Evolutionary conservation across 2,329 filamentous ascomycete genomes (phyloP).

Genomic region (Cladosporium austrohemisphaericum): DNA sequence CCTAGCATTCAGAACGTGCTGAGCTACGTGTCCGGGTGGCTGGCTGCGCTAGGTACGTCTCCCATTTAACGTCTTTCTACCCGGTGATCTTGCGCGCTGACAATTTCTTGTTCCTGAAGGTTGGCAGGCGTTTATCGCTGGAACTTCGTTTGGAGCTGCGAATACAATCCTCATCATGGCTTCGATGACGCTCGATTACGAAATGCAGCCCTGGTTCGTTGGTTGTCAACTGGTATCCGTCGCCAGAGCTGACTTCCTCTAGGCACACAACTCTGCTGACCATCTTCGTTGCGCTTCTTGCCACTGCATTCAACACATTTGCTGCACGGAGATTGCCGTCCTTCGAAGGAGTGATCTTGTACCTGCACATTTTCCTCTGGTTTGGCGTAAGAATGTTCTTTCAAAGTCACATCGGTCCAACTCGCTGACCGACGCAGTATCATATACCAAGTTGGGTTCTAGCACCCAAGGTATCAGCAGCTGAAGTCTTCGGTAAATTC

Average conservation of each 20-base stretch:
- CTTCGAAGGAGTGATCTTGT: conserved; percentile 27
- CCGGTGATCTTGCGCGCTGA: conserved; percentile 34
- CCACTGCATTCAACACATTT: conserved; percentile 28
- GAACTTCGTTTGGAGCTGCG: conserved; percentile 22
- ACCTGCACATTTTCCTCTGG: conserved; percentile 29
- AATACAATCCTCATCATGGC: conserved; percentile 33
- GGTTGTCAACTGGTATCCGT: conserved; percentile 1
- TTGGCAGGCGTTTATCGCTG: conserved; percentile 36
- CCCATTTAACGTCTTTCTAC: conserved; percentile 17
- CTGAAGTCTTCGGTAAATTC: conserved; percentile 23
- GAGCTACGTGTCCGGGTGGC: conserved; percentile 37
- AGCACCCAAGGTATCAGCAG: conserved; percentile 6
- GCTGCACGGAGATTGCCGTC: conserved; percentile 25
- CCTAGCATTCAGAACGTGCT: conserved; percentile 37
- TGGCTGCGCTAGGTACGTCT: conserved; percentile 31
- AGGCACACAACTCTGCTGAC: conserved; percentile 44
- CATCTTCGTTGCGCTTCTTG: conserved; percentile 21
- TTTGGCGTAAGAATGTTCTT: conserved; percentile 19
- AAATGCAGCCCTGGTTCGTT: conserved; percentile 23
- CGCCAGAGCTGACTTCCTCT: conserved; percentile 20
- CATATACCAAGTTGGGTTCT: conserved; percentile 19
- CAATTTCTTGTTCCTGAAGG: conserved; percentile 15
- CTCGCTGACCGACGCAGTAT: background rate
- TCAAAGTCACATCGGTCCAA: background rate
- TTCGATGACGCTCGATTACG: conserved; percentile 34